A percentile compares a stretch with the other conserved stretches of the same genome.
phyloP scores from a whole-genome alignment of 345 rosid species.

The Erucastrum elatum region DNA sequence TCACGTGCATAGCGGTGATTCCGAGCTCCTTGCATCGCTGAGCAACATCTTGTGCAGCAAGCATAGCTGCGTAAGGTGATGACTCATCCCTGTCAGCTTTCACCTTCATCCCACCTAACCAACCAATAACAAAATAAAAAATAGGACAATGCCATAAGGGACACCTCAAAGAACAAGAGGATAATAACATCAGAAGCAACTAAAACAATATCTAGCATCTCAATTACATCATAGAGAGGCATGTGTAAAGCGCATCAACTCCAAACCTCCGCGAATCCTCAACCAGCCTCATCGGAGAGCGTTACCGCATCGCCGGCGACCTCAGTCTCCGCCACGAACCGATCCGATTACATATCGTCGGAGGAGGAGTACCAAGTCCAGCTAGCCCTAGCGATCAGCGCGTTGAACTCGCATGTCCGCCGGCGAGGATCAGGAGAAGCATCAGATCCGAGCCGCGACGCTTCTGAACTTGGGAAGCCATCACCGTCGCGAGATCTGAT shows the following conservation, averaged over 20 bases:
- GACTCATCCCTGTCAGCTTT: conserved; percentile 88
- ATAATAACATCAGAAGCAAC: no score
- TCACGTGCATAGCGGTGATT: conserved; percentile 71
- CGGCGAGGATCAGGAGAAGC: conserved; percentile 47
- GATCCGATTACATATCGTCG: conserved; percentile 64
- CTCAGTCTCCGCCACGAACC: conserved; percentile 26
- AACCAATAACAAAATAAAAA: no score
- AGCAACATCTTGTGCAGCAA: conserved; percentile 81
- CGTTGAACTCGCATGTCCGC: conserved; percentile 64
- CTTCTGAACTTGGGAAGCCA: conserved; percentile 65
- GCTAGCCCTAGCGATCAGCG: conserved; percentile 61
- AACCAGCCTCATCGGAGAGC: conserved; percentile 41
- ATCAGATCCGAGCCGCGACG: conserved; percentile 92
- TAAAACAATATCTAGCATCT: no score
- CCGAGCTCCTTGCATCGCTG: conserved; percentile 87
- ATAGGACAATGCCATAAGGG: no score
- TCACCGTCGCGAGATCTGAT: conserved; percentile 13
- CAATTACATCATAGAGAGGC: no score
- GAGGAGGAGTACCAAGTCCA: conserved; percentile 99
- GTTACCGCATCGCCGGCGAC: conserved; percentile 16
- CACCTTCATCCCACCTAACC: conserved; percentile 88
- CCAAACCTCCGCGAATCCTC: conserved; percentile 39
- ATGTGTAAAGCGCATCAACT: no score
- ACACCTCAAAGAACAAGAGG: no score
- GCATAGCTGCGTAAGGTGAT: conserved; percentile 85